phyloP scores from a whole-genome alignment of 2,329 filamentous ascomycete species.

The Cordyceps pruinosa region DNA sequence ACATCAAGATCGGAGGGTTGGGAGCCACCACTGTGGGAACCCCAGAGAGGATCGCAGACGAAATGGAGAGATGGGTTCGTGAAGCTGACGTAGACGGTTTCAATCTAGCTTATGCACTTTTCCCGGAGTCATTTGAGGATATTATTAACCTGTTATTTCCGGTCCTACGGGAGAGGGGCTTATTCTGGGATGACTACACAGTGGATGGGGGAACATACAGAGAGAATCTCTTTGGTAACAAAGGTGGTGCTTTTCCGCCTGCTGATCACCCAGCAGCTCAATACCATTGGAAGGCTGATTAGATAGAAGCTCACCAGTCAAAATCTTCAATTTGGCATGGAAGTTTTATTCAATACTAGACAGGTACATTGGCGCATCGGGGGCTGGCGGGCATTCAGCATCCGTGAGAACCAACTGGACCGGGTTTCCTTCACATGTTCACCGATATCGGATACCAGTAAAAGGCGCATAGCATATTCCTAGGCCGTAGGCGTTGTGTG shows the following conservation, averaged over 20 bases:
- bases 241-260: slow-evolving; percentile 28
- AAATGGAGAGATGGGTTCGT: slow-evolving; percentile 28
- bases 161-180: slow-evolving; percentile 49
- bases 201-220: slow-evolving; percentile 36
- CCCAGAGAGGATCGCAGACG: slow-evolving; percentile 24
- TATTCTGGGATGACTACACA: slow-evolving; percentile 47
- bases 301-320: not conserved
- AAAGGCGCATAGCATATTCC: too few species aligned
- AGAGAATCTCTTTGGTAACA: slow-evolving; percentile 34
- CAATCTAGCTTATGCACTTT: slow-evolving; percentile 27
- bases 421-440: too few species aligned
- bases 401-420: too few species aligned
- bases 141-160: slow-evolving; percentile 58
- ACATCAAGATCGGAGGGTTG: slow-evolving; percentile 26
- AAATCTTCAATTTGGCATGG: too few species aligned
- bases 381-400: too few species aligned
- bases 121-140: slow-evolving; percentile 59
- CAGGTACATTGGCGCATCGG: too few species aligned
- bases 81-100: slow-evolving; percentile 59
- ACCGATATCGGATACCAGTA: too few species aligned
- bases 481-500: too few species aligned
- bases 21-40: slow-evolving; percentile 26
- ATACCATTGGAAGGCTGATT: slow-evolving; percentile 34
- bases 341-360: too few species aligned
- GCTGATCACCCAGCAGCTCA: slow-evolving; percentile 32